phyloP scores from a whole-genome alignment of 1,284 basidiomycete species.

The Fomitopsis palustris region DNA sequence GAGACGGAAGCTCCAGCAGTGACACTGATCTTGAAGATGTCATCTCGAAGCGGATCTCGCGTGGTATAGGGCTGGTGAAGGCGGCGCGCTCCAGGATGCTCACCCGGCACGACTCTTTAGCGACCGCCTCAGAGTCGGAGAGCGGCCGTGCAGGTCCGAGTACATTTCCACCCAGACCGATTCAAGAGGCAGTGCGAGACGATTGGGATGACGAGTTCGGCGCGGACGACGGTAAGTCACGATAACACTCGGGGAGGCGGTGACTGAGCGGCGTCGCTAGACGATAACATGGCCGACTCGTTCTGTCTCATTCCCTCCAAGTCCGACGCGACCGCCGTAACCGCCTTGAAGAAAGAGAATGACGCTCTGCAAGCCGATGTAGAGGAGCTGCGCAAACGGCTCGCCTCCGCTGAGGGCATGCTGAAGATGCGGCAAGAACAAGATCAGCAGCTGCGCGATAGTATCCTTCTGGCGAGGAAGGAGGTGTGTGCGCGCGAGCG shows the following conservation, averaged over 20 bases:
- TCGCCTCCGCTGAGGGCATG: slow-evolving; percentile 56
- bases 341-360: slow-evolving; percentile 60
- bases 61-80: slow-evolving; percentile 27
- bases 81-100: slow-evolving; percentile 29
- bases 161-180: slow-evolving; percentile 27
- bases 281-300: slow-evolving; percentile 69
- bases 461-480: slow-evolving; percentile 73
- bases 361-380: slow-evolving; percentile 54
- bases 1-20: slow-evolving; percentile 52
- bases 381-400: slow-evolving; percentile 49
- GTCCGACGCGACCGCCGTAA: slow-evolving; percentile 39
- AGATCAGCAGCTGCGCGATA: slow-evolving; percentile 71
- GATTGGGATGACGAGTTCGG: slow-evolving; percentile 40
- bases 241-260: neutral
- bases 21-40: slow-evolving; percentile 64
- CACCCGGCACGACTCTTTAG: slow-evolving; percentile 27
- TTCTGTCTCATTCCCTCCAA: slow-evolving; percentile 70
- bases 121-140: slow-evolving; percentile 20
- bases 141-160: slow-evolving; percentile 16
- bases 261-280: slow-evolving; percentile 11
- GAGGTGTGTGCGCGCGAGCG: slow-evolving; percentile 45
- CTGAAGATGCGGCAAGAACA: slow-evolving; percentile 71
- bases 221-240: slow-evolving; percentile 35
- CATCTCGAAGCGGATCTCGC: slow-evolving; percentile 33
- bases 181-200: slow-evolving; percentile 23